A percentile compares a stretch with the other conserved stretches of the same genome.
phyloP scores from a whole-genome alignment of 2,329 filamentous ascomycete species.

The Diplocarpon mali region DNA sequence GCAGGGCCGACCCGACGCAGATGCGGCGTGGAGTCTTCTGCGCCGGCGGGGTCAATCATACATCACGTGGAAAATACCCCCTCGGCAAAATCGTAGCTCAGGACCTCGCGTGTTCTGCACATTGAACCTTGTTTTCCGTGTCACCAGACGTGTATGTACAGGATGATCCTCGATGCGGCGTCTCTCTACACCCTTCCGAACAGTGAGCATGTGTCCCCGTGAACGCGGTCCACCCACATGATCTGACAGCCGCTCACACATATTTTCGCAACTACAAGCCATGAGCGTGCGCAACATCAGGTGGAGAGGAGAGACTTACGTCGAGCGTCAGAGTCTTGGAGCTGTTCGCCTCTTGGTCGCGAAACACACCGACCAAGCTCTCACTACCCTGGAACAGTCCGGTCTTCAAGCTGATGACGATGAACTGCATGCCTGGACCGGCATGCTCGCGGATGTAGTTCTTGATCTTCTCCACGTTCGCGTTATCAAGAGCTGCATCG shows the following conservation, averaged over 20 bases:
- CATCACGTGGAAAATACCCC: too few species aligned
- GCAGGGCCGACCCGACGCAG: too few species aligned
- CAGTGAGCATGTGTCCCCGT: not conserved
- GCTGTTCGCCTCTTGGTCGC: constrained; percentile 88
- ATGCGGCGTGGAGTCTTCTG: too few species aligned
- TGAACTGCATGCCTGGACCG: constrained; percentile 96
- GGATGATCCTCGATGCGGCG: too few species aligned
- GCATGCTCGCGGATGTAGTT: constrained; percentile 94
- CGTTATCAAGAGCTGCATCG: constrained; percentile 94
- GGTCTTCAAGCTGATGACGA: constrained; percentile 93
- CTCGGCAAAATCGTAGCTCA: too few species aligned
- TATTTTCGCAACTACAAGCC: constrained; percentile 21
- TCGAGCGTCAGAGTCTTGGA: constrained; percentile 87
- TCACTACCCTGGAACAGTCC: constrained; percentile 95
- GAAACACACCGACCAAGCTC: constrained; percentile 87
- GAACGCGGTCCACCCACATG: too few species aligned
- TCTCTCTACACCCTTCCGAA: not conserved
- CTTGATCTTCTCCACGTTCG: constrained; percentile 91
- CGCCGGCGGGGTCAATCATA: too few species aligned
- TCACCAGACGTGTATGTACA: too few species aligned
- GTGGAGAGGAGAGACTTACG: constrained; percentile 50
- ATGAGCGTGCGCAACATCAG: constrained; percentile 7
- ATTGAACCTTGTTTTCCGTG: too few species aligned
- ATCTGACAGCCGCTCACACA: too few species aligned
- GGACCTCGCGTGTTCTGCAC: too few species aligned